Conservation (phyloP, 2,329 filamentous ascomycete species). For the Leptographium galeiforme region DNA sequence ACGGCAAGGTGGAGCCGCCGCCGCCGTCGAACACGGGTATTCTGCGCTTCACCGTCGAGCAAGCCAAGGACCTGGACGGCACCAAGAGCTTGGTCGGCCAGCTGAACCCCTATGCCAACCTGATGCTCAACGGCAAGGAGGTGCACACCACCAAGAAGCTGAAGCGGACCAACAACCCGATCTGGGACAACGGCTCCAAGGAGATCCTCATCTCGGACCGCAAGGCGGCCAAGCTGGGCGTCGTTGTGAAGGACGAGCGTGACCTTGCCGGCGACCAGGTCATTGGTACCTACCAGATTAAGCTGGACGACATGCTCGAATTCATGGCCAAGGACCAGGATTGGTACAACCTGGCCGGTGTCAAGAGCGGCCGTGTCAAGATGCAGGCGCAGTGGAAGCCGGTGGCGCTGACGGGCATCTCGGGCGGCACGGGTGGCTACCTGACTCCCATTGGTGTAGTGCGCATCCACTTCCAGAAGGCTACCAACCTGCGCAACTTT, state of each 20-base stretch:
- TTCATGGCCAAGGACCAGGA: slow-evolving; percentile 86
- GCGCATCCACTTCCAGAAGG: slow-evolving; percentile 81
- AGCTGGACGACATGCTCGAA: slow-evolving; percentile 83
- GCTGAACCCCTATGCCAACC: slow-evolving; percentile 78
- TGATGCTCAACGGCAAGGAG: slow-evolving; percentile 86
- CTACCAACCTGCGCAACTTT: slow-evolving; percentile 73
- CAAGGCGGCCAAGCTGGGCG: slow-evolving; percentile 75
- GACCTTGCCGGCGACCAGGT: slow-evolving; percentile 73
- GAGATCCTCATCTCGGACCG: slow-evolving; percentile 92
- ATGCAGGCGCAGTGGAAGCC: slow-evolving; percentile 92
- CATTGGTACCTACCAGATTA: slow-evolving; percentile 87
- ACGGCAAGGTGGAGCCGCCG: slow-evolving; percentile 65
- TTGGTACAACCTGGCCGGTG: slow-evolving; percentile 82
- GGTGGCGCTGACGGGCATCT: slow-evolving; percentile 68
- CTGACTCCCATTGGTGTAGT: slow-evolving; percentile 89
- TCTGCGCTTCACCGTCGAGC: slow-evolving; percentile 81
- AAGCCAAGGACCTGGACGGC: slow-evolving; percentile 89
- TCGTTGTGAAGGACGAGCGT: slow-evolving; percentile 91
- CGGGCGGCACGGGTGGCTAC: slow-evolving; percentile 73
- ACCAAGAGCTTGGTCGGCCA: slow-evolving; percentile 83
- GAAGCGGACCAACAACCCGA: slow-evolving; percentile 94
- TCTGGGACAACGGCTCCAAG: slow-evolving; percentile 86
- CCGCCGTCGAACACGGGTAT: slow-evolving; percentile 92
- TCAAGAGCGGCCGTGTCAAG: slow-evolving; percentile 74
- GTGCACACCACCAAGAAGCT: slow-evolving; percentile 81